Evolutionary conservation across 2,329 filamentous ascomycete genomes (phyloP), one percentile per base, ranked within the genome.

Genomic region (Polychaeton citri): DNA sequence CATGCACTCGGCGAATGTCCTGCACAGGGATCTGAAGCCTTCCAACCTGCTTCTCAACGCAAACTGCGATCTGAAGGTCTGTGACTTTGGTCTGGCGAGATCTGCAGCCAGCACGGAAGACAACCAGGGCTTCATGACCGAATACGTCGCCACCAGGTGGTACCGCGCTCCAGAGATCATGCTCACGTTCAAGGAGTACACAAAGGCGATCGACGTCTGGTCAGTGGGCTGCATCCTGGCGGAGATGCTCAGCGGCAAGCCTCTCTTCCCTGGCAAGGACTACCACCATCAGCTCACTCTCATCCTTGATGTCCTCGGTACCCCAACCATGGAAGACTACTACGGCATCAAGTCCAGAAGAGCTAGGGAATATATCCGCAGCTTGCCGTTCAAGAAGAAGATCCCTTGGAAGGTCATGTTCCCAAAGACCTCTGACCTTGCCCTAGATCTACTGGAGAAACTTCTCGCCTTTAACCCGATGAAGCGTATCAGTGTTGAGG

Each of bases 91-190:
- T 56, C 76, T 98, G 38, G 90, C 90, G 33, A 79, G 57, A 19
- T 96, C 88, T 7, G 90, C 90, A 9, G 90, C 90, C 6, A 95
- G 88, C 7, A 92, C 92, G 49, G 90, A 98, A 57, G 90, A 98
- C 62, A 98, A 98, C 65, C 95, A 88, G n/a, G 90, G 90, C 16
- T 98, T 98, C 74, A 98, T 98, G 90, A 98, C 90, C 12, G 90
- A 98, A 92, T 98, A 98, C 59, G 90, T 98, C 38, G 90, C 90
- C 35, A 98, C 90, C 32, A 80, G 90, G 54, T 98, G 90, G 90
- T 98, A 98, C 65, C 86, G 90, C 62, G 90, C 90, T 5, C 90
- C 90, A 3, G 90, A 98, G 61, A 98, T 98, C 61, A 98, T 98
- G 90, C 80, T 98, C 66, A 98, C 90, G 9, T 98, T 96, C 71